These are phyloP conservation scores for Claviceps sp. DNA, from an alignment of 2,329 filamentous ascomycete genomes.

Conservation along the genomic window DNA sequence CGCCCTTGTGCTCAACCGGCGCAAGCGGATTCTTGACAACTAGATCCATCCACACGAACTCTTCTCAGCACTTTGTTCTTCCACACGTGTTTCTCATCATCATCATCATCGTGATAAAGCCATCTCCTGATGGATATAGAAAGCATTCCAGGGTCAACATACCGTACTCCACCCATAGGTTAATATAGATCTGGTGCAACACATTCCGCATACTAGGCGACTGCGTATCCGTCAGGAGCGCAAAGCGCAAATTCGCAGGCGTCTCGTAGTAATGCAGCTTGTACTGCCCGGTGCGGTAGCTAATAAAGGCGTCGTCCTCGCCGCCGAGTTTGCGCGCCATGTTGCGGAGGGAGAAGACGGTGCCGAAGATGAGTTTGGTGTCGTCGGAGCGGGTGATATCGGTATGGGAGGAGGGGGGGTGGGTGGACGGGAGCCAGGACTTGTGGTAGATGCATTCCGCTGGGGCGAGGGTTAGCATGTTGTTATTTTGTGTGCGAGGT, in stretches of 20 bases:
- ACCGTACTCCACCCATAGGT: constrained; percentile 94
- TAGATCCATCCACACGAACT: constrained; percentile 14
- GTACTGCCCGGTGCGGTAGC: constrained; percentile 86
- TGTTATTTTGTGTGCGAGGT: neutral
- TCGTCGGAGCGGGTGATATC: constrained; percentile 53
- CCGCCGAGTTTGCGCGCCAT: constrained; percentile 94
- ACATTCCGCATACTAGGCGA: constrained; percentile 87
- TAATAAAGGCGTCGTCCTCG: constrained; percentile 87
- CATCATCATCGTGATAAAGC: too few species aligned
- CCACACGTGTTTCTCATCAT: too few species aligned
- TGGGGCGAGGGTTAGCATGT: constrained; percentile 23
- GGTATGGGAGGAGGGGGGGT: constrained; percentile 25
- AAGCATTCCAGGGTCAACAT: constrained; percentile 14
- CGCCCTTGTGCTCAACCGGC: constrained; percentile 54
- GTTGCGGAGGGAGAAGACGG: constrained; percentile 89
- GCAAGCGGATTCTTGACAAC: constrained; percentile 59
- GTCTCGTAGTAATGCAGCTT: constrained; percentile 99
- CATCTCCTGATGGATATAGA: too few species aligned
- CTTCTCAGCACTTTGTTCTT: neutral
- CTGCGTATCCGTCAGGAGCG: constrained; percentile 86
- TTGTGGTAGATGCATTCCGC: constrained; percentile 96
- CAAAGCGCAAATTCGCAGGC: constrained; percentile 86
- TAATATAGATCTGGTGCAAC: constrained; percentile 96
- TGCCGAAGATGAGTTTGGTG: constrained; percentile 94
- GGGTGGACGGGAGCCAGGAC: constrained; percentile 53